phyloP scores from a whole-genome alignment of 371 early-diverging fungal genomes.

The Mucor velutinosus region DNA sequence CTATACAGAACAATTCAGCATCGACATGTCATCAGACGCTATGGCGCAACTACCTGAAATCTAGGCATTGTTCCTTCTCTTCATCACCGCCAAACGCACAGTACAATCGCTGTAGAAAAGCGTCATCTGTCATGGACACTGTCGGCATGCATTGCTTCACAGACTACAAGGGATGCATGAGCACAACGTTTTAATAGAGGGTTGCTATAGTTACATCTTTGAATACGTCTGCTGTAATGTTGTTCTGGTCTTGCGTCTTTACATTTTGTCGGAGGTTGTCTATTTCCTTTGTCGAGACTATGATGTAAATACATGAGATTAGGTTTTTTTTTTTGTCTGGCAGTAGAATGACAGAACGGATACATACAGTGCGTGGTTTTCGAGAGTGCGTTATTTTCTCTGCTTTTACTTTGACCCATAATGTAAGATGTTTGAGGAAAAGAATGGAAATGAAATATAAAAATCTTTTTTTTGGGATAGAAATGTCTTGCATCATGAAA shows the following conservation, averaged over 20 bases:
- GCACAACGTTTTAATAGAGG: neutral
- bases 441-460: neutral
- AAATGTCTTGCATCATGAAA: neutral
- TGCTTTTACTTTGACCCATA: conserved; percentile 65
- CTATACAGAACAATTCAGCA: conserved; percentile 17
- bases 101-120: conserved; percentile 78
- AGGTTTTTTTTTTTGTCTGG: neutral
- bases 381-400: conserved; percentile 57
- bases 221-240: conserved; percentile 74
- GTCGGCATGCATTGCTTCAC: conserved; percentile 47
- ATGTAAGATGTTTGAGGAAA: neutral
- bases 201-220: conserved; percentile 56
- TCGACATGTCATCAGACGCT: neutral
- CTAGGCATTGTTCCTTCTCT: conserved; percentile 68
- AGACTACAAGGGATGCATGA: conserved; percentile 21
- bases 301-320: neutral
- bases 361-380: conserved; percentile 59
- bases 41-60: conserved; percentile 48
- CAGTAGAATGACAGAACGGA: neutral
- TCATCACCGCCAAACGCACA: conserved; percentile 73
- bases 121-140: conserved; percentile 67
- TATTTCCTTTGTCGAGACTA: conserved; percentile 63
- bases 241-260: conserved; percentile 50
- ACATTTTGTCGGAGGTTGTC: conserved; percentile 66
- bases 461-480: neutral